A percentile compares a stretch with the other conserved stretches of the same genome.
Evolutionary conservation across 495 filamentous ascomycete genomes (phyloP).

Genomic region (Aspergillus hancockii): DNA sequence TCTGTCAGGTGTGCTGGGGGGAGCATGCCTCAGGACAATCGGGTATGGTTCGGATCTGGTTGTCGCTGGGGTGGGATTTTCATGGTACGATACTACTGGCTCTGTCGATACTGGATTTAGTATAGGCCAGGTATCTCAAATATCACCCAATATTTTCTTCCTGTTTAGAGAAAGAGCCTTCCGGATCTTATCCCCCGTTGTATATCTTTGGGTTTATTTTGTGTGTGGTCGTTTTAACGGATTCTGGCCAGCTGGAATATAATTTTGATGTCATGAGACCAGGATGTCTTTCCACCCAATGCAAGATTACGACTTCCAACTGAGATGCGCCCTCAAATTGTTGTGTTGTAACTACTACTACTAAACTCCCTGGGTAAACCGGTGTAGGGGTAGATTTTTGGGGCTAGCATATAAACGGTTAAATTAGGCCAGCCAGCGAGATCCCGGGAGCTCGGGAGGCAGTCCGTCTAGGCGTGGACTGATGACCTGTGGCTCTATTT

Average conservation of each 20-base stretch:
- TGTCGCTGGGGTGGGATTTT: slow-evolving; percentile 24
- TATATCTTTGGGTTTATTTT: slow-evolving; percentile 8
- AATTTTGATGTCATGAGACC: slow-evolving; percentile 1
- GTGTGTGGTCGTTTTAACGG: slow-evolving; percentile 5
- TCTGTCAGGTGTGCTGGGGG: slow-evolving; percentile 23
- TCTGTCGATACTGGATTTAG: slow-evolving; percentile 30
- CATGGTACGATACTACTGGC: slow-evolving; percentile 30
- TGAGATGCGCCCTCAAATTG: background rate
- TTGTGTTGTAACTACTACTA: background rate
- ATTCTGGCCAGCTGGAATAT: slow-evolving; percentile 9
- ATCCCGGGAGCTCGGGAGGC: background rate
- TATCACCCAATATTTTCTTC: slow-evolving; percentile 33
- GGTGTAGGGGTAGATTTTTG: background rate
- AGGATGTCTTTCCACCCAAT: slow-evolving; percentile 5
- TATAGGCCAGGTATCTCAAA: slow-evolving; percentile 37
- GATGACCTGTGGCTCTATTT: background rate
- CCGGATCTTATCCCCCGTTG: slow-evolving; percentile 8
- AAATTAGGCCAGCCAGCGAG: background rate
- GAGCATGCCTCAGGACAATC: slow-evolving; percentile 16
- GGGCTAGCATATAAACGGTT: background rate
- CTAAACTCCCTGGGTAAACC: background rate
- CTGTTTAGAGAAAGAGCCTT: slow-evolving; percentile 11
- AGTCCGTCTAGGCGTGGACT: background rate
- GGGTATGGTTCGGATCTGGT: slow-evolving; percentile 18
- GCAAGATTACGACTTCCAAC: slow-evolving; percentile 6